phyloP scores from a whole-genome alignment of 768 basidiomycete genomes.

The Leccinellum luteum region DNA sequence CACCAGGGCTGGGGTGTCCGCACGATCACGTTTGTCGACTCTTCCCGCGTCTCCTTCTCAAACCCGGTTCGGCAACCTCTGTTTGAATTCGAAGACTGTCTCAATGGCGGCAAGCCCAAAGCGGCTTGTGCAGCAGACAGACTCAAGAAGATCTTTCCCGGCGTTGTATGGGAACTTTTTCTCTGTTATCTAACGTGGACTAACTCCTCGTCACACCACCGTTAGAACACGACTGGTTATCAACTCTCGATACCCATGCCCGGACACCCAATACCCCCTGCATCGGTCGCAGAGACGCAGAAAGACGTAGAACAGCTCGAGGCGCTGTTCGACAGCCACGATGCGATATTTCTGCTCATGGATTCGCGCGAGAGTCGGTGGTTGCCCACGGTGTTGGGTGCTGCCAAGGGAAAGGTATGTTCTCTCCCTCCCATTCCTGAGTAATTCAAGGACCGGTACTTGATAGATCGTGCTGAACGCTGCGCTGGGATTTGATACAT shows the following conservation, averaged over 20 bases:
- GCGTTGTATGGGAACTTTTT: conserved; percentile 65
- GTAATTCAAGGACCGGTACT: background rate
- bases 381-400: conserved; percentile 88
- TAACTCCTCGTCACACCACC: background rate
- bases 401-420: conserved; percentile 77
- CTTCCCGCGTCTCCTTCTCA: conserved; percentile 88
- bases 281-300: conserved; percentile 52
- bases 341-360: conserved; percentile 92
- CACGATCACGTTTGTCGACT: conserved; percentile 91
- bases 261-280: conserved; percentile 82
- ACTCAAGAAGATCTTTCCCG: conserved; percentile 88
- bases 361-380: conserved; percentile 97
- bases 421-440: background rate
- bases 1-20: conserved; percentile 92
- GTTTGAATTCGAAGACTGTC: conserved; percentile 92
- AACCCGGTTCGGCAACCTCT: conserved; percentile 97
- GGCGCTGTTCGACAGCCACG: conserved; percentile 76
- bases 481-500: conserved; percentile 93
- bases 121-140: conserved; percentile 85
- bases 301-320: conserved; percentile 75
- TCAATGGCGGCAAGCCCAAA: conserved; percentile 91
- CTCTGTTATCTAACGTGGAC: too few relatives aligned
- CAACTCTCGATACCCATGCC: conserved; percentile 93
- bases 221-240: conserved; percentile 77
- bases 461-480: conserved; percentile 86